Evolutionary conservation across 225 moss, liverwort and hornwort species (phyloP).

Genomic region (Marchantia paleacea): DNA sequence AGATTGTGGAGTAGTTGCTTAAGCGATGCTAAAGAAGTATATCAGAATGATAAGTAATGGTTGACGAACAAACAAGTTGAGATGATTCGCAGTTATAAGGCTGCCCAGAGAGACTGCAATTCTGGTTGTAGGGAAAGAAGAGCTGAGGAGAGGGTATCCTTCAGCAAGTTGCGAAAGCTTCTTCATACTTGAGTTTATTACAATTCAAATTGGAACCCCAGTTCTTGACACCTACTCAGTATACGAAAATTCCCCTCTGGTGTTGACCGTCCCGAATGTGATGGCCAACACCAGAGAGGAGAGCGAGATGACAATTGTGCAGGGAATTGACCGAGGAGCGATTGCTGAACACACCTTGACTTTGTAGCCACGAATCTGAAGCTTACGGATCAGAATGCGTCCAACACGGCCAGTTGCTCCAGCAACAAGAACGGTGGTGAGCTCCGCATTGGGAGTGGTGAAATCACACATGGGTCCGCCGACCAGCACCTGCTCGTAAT

Average conservation of each 20-base stretch:
- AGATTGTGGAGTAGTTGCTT: too few relatives aligned
- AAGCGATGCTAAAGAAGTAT: too few relatives aligned
- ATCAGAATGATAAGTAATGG: too few relatives aligned
- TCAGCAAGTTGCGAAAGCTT: too few relatives aligned
- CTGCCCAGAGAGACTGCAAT: too few relatives aligned
- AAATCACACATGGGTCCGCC: slow-evolving; percentile 94
- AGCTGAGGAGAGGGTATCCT: too few relatives aligned
- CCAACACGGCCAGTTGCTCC: slow-evolving; percentile 87
- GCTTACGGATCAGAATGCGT: slow-evolving; percentile 79
- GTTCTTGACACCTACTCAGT: neutral
- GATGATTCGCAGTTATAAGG: too few relatives aligned
- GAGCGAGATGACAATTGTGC: neutral
- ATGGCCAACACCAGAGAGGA: neutral
- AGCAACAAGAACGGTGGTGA: slow-evolving; percentile 84
- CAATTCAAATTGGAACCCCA: neutral
- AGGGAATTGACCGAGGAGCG: neutral
- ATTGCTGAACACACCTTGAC: slow-evolving; percentile 51
- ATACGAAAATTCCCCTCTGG: neutral
- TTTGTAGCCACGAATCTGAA: slow-evolving; percentile 89
- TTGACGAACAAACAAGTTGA: too few relatives aligned
- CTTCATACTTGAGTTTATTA: too few relatives aligned
- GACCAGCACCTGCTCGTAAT: slow-evolving; percentile 62
- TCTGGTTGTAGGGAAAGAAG: too few relatives aligned
- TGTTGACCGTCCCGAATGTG: neutral
- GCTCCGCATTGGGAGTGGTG: slow-evolving; percentile 78